Percentiles rank a stretch among this genome's conserved stretches.
Evolutionary conservation across 345 rosid species (phyloP).

Genomic region (Hibiscus syriacus): DNA sequence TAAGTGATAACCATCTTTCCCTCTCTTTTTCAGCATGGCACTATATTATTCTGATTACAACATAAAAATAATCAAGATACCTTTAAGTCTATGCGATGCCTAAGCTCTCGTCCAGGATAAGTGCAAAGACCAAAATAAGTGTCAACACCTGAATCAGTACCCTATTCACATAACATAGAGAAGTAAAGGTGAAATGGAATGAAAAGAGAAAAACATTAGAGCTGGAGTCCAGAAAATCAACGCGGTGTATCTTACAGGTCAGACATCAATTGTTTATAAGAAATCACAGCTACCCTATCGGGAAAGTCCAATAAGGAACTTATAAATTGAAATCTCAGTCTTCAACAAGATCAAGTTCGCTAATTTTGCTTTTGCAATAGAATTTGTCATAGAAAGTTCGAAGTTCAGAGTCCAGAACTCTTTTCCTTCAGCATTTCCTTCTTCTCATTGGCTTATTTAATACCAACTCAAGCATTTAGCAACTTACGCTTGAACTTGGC

Average conservation of each 20-base stretch:
- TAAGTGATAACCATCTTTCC: not conserved
- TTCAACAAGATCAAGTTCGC: not conserved
- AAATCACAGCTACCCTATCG: not conserved
- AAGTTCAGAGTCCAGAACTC: not conserved
- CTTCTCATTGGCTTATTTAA: not conserved
- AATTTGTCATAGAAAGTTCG: not conserved
- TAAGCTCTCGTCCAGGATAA: slow-evolving; percentile 56
- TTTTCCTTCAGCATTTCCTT: not conserved
- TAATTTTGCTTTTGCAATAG: not conserved
- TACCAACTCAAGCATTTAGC: not conserved
- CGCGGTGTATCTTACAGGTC: not conserved
- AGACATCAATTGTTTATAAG: no score
- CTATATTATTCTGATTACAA: not conserved
- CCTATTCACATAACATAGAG: slow-evolving; percentile 47
- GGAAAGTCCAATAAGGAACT: not conserved
- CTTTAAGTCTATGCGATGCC: slow-evolving; percentile 89
- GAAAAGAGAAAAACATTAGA: not conserved
- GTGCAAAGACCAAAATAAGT: slow-evolving; percentile 89
- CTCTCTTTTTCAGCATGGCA: not conserved
- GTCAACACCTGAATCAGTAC: slow-evolving; percentile 85
- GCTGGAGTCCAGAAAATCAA: not conserved
- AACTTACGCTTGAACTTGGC: not conserved
- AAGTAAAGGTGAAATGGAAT: not conserved
- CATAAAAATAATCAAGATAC: slow-evolving; percentile 23
- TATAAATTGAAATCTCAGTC: not conserved